Percentiles rank a stretch among this genome's conserved stretches.
phyloP scores from a whole-genome alignment of 2,329 filamentous ascomycete genomes.

The Cladosporium sp. region DNA sequence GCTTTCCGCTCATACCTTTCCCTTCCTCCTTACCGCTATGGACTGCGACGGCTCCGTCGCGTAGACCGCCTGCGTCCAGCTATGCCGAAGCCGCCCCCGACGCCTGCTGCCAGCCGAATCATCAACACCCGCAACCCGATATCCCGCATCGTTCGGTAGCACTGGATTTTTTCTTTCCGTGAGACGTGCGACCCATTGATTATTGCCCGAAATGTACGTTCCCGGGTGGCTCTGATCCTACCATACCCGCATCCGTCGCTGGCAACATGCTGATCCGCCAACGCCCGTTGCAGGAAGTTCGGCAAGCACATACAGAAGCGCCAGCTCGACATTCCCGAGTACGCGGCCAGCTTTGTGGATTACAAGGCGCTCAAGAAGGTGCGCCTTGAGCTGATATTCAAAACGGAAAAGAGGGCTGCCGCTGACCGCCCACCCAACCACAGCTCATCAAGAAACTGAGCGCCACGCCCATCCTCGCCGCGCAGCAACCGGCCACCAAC shows the following conservation, averaged over 20 bases:
- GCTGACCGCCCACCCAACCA: constrained; percentile 11
- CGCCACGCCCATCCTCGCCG: constrained; percentile 74
- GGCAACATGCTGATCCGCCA: neutral
- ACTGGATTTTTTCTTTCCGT: too few relatives aligned
- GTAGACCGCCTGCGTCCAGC: neutral
- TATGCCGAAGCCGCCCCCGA: constrained; percentile 2
- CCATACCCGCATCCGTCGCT: too few relatives aligned
- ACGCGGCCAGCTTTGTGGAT: constrained; percentile 98
- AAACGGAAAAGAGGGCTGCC: neutral
- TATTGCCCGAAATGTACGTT: constrained; percentile 2
- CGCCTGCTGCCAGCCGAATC: constrained; percentile 2
- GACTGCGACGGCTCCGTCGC: neutral
- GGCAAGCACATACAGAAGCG: constrained; percentile 99
- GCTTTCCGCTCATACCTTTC: neutral
- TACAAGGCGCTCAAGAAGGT: constrained; percentile 99
- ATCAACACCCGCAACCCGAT: too few relatives aligned
- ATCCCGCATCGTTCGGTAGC: too few relatives aligned
- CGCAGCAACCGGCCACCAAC: constrained; percentile 57
- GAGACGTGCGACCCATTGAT: neutral
- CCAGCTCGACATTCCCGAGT: constrained; percentile 97
- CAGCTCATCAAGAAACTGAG: constrained; percentile 98
- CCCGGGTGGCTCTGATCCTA: neutral
- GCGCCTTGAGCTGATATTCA: constrained; percentile 17
- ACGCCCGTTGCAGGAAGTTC: constrained; percentile 73
- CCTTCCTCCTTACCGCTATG: neutral